These are phyloP conservation scores for Blumeriella jaapii DNA, from an alignment of 2,329 filamentous ascomycete genomes.

Conservation along the genomic window DNA sequence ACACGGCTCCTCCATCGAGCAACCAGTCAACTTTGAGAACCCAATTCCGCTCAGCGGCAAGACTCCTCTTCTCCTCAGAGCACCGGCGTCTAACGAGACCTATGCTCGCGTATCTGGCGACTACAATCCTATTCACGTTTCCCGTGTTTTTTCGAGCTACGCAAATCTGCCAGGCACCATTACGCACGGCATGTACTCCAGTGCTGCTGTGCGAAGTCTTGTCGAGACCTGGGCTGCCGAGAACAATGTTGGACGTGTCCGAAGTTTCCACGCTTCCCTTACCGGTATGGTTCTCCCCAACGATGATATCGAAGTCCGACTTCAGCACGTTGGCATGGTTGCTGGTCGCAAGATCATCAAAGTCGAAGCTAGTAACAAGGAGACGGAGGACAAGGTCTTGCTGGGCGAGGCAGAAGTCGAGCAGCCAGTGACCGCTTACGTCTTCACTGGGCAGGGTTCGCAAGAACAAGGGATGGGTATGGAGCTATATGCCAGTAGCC, in stretches of 20 bases:
- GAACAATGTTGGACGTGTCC: conserved; percentile 93
- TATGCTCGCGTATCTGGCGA: conserved; percentile 96
- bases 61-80: conserved; percentile 76
- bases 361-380: conserved; percentile 90
- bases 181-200: conserved; percentile 99
- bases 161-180: conserved; percentile 94
- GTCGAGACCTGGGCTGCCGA: conserved; percentile 99
- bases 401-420: conserved; percentile 94
- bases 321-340: conserved; percentile 96
- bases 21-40: conserved; percentile 95
- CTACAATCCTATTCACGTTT: conserved; percentile 98
- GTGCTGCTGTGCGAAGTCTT: conserved; percentile 85
- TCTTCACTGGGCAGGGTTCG: conserved; percentile 96
- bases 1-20: conserved; percentile 83
- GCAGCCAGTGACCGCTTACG: conserved; percentile 90
- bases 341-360: conserved; percentile 98
- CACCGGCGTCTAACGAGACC: conserved; percentile 92
- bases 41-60: conserved; percentile 91
- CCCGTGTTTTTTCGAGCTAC: conserved; percentile 89
- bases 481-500: conserved; percentile 90
- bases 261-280: conserved; percentile 91
- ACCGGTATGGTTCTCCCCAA: conserved; percentile 99
- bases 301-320: conserved; percentile 85
- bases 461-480: conserved; percentile 99
- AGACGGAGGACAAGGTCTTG: conserved; percentile 92